Base-by-base conservation (phyloP, 148 eudicot genomes). In the Vaccinium macrocarpon region DNA sequence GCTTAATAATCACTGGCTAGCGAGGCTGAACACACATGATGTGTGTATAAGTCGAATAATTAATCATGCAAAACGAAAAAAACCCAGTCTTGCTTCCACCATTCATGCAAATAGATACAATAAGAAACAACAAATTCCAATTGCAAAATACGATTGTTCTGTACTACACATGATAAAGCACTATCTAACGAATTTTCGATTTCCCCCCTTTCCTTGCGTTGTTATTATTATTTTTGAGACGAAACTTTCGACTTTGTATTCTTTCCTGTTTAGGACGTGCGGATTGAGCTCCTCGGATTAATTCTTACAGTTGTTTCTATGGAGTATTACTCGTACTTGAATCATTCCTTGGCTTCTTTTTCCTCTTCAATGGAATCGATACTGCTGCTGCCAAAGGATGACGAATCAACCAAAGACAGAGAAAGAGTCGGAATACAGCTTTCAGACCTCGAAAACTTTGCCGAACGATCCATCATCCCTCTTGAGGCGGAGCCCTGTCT, bases 341-440 rank as follows among this genome's bases (percentile, higher is more conserved):
- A 27, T 68, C 38, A 68, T 27, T 68, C 16, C 14, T n/a, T 10
- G 70, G 38, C 19, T 12, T 29, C 73, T 27, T 68, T 38, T 14
- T 68, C 73, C 38, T 68, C 73, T 68, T 68, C 38, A 12, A 68
- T 68, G 19, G 42, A 68, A 68, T 82, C 81, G 0, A 68, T 68
- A 68, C 38, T 4, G 7, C 73, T 68, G 27, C 38, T 4, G 7
- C 73, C 38, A 68, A 68, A 68, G 18, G 73, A 68, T 27, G 73
- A 5, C 18, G 73, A 68, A 68, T 68, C 73, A 42, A 85, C 88
- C 75, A 85, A 76, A 84, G 91, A 83, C 61, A 90, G 79, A 27
- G 73, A 68, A 29, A 68, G 73, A 46, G 87, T 48, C 70, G 96
- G 88, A 66, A 92, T 89, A 79, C 95, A 91, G 23, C 95, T 94